A percentile compares a stretch with the other conserved stretches of the same genome.
Evolutionary conservation across 2,329 filamentous ascomycete species (phyloP).

Genomic region (Aschersonia sp.): DNA sequence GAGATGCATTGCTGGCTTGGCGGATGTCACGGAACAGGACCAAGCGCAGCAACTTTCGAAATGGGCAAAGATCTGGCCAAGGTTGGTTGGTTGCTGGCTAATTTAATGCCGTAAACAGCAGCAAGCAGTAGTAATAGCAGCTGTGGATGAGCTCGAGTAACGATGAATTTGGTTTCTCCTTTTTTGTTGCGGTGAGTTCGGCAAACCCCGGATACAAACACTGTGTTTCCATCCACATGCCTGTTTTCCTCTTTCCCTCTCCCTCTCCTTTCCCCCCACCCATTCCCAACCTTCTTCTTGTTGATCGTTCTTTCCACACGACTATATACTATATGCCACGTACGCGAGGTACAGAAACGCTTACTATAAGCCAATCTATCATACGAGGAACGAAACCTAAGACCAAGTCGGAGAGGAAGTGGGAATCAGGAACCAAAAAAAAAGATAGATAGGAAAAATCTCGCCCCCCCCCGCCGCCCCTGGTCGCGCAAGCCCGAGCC

Average conservation of each 20-base stretch:
- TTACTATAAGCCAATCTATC: no score
- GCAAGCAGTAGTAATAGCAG: neutral
- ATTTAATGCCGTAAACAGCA: neutral
- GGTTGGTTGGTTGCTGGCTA: neutral
- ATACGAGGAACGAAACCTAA: neutral
- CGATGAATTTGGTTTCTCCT: no score
- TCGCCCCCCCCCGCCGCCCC: no score
- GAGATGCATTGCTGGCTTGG: neutral
- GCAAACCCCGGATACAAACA: no score
- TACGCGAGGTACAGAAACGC: no score
- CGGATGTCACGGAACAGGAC: neutral
- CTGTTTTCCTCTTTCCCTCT: no score
- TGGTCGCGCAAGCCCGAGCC: neutral
- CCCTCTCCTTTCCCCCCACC: no score
- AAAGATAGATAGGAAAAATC: neutral
- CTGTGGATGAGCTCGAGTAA: neutral
- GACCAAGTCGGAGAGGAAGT: neutral
- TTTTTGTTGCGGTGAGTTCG: no score
- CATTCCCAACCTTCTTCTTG: no score
- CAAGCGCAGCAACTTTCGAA: neutral
- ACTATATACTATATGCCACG: no score
- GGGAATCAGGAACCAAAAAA: neutral
- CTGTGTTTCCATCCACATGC: no score
- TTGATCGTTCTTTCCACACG: no score
- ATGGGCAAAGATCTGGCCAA: neutral